Evolutionary conservation across 2,329 filamentous ascomycete genomes (phyloP), one percentile per base, ranked within the genome.

Genomic region (Amesomyces nigricolor): DNA sequence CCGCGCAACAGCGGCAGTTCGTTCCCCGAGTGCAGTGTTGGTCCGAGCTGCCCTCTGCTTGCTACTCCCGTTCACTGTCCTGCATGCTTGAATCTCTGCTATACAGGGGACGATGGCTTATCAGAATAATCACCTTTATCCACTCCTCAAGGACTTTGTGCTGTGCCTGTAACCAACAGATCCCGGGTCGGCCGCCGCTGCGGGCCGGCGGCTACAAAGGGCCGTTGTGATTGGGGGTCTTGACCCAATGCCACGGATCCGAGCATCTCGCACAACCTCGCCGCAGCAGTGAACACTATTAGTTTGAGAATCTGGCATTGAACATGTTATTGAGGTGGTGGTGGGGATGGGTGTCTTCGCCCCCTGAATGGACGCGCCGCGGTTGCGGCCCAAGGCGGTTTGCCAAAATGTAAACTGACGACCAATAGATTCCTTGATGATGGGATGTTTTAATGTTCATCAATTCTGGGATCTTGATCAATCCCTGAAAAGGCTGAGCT

Each of bases 191-290:
- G 57, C 40, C 48, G 51, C 55, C 8, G 13, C 43, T 11, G 51
- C 47, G 30, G 56, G 49, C 54, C 48, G 58, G 60, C 60, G 58
- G 58, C 51, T 61, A 61, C 5, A 26, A n/a, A 30, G 16, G n/a
- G 29, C 5, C 1, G 44, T 2, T 30, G 47, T 58, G 58, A 60
- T 60, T 60, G 58, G 58, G 53, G 47, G 22, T 26, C n/a, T 19
- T n/a, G 53, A 52, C 56, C 58, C 60, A 40, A 35, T 40, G 38
- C 35, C 29, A 40, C n/a, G 58, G 56, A 47, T 32, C 45, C 55
- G 50, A 57, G 7, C 26, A 13, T 14, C 47, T 30, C 13, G 38
- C 32, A 30, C n/a, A 40, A 26, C 53, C 51, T 29, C 46, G 39
- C 56, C 47, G 49, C 56, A 44, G 47, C n/a, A 44, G 47, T 17